phyloP scores from a whole-genome alignment of 2,329 filamentous ascomycete species.

The Graphilbum sp. region DNA sequence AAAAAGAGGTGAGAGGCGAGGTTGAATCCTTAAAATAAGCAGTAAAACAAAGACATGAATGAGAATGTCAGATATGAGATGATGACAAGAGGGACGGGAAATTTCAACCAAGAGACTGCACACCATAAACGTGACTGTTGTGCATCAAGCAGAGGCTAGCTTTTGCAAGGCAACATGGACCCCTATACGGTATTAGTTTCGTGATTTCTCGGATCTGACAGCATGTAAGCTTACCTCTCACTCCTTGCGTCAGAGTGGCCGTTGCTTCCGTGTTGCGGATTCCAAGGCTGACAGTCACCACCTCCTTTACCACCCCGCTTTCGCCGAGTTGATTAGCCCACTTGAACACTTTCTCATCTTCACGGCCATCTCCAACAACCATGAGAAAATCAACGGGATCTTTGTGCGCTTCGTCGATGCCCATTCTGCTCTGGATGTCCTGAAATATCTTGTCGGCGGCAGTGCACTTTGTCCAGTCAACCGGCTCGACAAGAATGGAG shows the following conservation, averaged over 20 bases:
- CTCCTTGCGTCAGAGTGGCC: conserved; percentile 75
- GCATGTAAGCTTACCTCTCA: conserved; percentile 51
- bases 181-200: conserved; percentile 20
- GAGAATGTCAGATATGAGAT: too few relatives aligned
- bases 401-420: conserved; percentile 16
- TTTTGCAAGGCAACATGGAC: conserved; percentile 10
- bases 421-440: conserved; percentile 27
- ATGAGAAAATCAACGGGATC: conserved; percentile 66
- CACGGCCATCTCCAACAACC: conserved; percentile 77
- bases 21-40: too few relatives aligned
- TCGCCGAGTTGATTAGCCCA: conserved; percentile 72
- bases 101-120: too few relatives aligned
- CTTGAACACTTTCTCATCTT: conserved; percentile 84
- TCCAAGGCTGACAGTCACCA: conserved; percentile 75
- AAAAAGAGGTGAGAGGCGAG: too few relatives aligned
- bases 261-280: conserved; percentile 77
- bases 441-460: conserved; percentile 62
- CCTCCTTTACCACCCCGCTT: conserved; percentile 43
- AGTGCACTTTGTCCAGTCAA: conserved; percentile 75
- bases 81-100: too few relatives aligned
- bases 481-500: conserved; percentile 68
- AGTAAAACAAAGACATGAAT: too few relatives aligned
- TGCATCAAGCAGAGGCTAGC: conserved; percentile 3
- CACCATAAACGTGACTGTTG: not conserved
- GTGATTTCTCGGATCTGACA: too few relatives aligned